Evolutionary conservation across 1,284 basidiomycete genomes (phyloP).

Genomic region (Apiotrichum veenhuisii): DNA sequence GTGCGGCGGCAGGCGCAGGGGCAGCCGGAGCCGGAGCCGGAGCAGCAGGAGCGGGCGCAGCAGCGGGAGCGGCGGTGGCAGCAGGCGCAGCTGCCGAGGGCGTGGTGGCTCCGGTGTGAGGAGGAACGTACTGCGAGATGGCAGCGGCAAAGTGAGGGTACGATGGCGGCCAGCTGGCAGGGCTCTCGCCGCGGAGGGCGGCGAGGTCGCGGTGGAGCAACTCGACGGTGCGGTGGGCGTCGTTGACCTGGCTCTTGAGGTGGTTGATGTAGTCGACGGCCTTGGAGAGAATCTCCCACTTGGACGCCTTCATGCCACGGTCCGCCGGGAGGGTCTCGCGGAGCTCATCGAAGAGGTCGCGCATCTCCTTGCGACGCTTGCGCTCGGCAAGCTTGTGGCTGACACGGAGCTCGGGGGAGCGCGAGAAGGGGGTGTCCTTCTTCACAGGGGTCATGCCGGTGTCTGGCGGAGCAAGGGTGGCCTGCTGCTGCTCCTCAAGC

Average conservation of each 20-base stretch:
- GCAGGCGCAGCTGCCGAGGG: slow-evolving; percentile 16
- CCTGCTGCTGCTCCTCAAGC: too few species aligned
- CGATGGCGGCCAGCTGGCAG: slow-evolving; percentile 14
- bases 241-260: slow-evolving; percentile 19
- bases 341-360: slow-evolving; percentile 90
- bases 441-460: slow-evolving; percentile 12
- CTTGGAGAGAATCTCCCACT: slow-evolving; percentile 47
- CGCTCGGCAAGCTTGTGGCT: slow-evolving; percentile 93
- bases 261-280: slow-evolving; percentile 25
- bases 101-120: slow-evolving; percentile 12
- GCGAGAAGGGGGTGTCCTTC: slow-evolving; percentile 76
- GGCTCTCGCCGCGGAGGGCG: slow-evolving; percentile 12
- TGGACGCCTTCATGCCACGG: slow-evolving; percentile 87
- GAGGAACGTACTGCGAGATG: slow-evolving; percentile 17
- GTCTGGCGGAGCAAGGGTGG: background rate
- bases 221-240: slow-evolving; percentile 16
- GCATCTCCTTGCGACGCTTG: slow-evolving; percentile 95
- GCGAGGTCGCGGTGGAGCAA: slow-evolving; percentile 15
- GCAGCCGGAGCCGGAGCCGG: slow-evolving; percentile 14
- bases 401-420: slow-evolving; percentile 85
- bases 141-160: slow-evolving; percentile 17
- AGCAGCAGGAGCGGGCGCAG: slow-evolving; percentile 11
- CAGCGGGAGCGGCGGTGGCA: slow-evolving; percentile 14
- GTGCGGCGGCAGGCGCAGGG: background rate
- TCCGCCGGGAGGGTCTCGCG: slow-evolving; percentile 84